Base-by-base conservation (phyloP, 2,329 filamentous ascomycete species). In the Phialocephala sp. region DNA sequence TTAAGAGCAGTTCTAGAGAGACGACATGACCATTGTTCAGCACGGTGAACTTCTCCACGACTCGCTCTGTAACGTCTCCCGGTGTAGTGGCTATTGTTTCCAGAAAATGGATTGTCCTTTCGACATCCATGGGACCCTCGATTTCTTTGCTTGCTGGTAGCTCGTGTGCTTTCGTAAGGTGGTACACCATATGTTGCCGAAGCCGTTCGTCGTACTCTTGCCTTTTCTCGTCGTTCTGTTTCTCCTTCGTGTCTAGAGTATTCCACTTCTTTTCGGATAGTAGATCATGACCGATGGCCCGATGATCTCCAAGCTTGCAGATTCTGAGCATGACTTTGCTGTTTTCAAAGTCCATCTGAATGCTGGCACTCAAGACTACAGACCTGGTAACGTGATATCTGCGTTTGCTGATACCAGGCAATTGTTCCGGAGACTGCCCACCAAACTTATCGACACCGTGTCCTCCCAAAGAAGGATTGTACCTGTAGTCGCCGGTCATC, bases 311-410 rank as follows among this genome's bases (percentile, higher is more conserved):
- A 4, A 75, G 56, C 39, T 35, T 66, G 54, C 70, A 73, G 11
- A 69, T 62, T 2, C 55, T 54, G n/a, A 73, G 43, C 73, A 75
- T 73, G 32, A 74, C 72, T 14, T 24, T 59, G 3, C n/a, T 11
- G 4, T 37, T 36, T 60, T 75, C 73, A 41, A 75, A 75, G 65
- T 75, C 73, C 66, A 68, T 61, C 39, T 74, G 72, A 20, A 75
- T 70, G 22, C 37, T 64, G 1, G 70, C 73, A 56, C 69, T 73
- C 62, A 74, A 43, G 6, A 72, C 69, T 14, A 74, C 72, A 20
- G 35, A 62, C 32, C 73, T 63, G 1, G 69, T 63, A 36, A 68
- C 39, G 4, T 35, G 50, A 35, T 18, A 54, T 54, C 14, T 54
- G 24, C 24, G 24, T 32, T 27, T 27, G 50, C 14, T 35, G 12